A percentile compares a stretch with the other conserved stretches of the same genome.
phyloP scores from a whole-genome alignment of 2,329 filamentous ascomycete species.

The Arthroderma uncinatum region DNA sequence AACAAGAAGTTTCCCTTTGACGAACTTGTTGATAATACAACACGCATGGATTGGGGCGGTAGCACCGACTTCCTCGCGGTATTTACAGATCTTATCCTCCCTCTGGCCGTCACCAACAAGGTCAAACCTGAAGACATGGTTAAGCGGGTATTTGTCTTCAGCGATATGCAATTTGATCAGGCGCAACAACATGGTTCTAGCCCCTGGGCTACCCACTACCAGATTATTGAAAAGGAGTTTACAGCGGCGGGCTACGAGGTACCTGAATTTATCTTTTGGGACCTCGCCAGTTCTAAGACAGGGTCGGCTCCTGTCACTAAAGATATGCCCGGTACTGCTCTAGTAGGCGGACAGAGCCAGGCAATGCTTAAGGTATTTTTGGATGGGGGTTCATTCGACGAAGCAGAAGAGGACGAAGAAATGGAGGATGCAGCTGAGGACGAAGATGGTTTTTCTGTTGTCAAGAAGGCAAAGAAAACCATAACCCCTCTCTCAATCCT shows the following conservation, averaged over 20 bases:
- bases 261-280: constrained; percentile 41
- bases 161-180: constrained; percentile 49
- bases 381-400: constrained; percentile 33
- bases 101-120: constrained; percentile 42
- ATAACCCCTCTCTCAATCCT: constrained; percentile 28
- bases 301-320: constrained; percentile 9
- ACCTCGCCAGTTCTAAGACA: constrained; percentile 3
- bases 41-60: constrained; percentile 27
- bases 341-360: constrained; percentile 26
- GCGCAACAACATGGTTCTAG: constrained; percentile 19
- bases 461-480: constrained; percentile 25
- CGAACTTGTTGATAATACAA: constrained; percentile 33
- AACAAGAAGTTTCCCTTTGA: constrained; percentile 20
- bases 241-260: constrained; percentile 44
- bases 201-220: constrained; percentile 39
- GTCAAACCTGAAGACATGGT: constrained; percentile 48
- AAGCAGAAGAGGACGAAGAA: constrained; percentile 24
- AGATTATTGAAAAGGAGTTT: constrained; percentile 40
- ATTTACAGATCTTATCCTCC: constrained; percentile 45
- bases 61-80: constrained; percentile 46
- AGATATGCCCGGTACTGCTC: constrained; percentile 12
- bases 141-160: constrained; percentile 50
- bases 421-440: constrained; percentile 15
- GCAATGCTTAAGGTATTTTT: constrained; percentile 49
- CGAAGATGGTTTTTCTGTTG: constrained; percentile 8